Evolutionary conservation across 805 yeast genomes (phyloP), one percentile per base, ranked within the genome.

Genomic region (Wickerhamomyces rabaulensis): DNA sequence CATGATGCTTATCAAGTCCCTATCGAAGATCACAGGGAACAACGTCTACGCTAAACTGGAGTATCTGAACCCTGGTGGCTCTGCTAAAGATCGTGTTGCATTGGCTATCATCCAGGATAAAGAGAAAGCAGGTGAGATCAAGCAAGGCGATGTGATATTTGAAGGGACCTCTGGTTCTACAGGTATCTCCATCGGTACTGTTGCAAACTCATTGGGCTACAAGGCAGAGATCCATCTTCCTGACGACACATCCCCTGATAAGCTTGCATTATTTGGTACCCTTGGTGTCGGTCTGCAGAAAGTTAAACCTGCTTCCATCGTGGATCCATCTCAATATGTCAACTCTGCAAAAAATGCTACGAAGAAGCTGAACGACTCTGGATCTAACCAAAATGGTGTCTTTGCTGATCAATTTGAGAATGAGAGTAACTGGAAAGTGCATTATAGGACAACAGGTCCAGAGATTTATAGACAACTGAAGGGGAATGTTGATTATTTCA

Each of bases 141-240:
- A 68, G 6, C 66, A 73, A 44, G 89, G 87, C 1, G 94, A 88
- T 57, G 71, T 81, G 13, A 84, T 92, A 1, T 90, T 82, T 63
- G 99, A 92, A 68, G 99, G 99, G 8, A 94, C 99, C 0, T 84
- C 94, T 10, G 99, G 99, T 0, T 90, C 97, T 0, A 92, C 99
- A 0, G 99, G 99, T 3, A 94, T 94, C 12, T 87, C 96, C 1
- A 76, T 92, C 56, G 96, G 97, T 0, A 79, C 90, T 65, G 73
- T 94, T n/a, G 87, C 95, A 52, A 80, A 89, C 54, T 85, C 96
- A 0, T 63, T 87, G 44, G 99, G 99, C 0, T 91, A 91, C 62
- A 79, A 77, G 19, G 87, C 96, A 0, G 97, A 90, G 58, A 94
- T 92, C n/a, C 91, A 95, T 42, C 70, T 94, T 9, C 98, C 98